A percentile compares a stretch with the other conserved stretches of the same genome.
Conservation (phyloP, 1,284 basidiomycete genomes). For the Cryptococcus neoformans region DNA sequence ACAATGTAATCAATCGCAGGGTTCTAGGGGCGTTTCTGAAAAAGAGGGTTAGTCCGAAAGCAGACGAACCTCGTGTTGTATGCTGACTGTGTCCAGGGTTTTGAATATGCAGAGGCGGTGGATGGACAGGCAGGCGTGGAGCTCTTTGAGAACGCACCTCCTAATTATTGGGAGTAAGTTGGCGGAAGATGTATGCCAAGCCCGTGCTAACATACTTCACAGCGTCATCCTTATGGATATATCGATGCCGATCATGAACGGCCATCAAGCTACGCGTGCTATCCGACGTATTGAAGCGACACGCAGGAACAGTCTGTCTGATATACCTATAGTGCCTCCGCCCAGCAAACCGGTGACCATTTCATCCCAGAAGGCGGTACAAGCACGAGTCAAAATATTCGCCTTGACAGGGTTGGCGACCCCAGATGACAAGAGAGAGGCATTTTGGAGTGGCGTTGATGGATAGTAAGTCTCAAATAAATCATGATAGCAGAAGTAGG, state of each 20-base stretch:
- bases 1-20: constrained; percentile 60
- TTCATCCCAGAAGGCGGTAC: constrained; percentile 25
- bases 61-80: not conserved
- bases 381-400: constrained; percentile 61
- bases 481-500: not conserved
- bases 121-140: constrained; percentile 82
- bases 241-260: constrained; percentile 90
- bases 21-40: constrained; percentile 72
- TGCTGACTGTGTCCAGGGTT: constrained; percentile 56
- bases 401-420: constrained; percentile 92
- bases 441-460: constrained; percentile 89
- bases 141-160: constrained; percentile 67
- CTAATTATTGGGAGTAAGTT: constrained; percentile 59
- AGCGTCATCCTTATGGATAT: constrained; percentile 84
- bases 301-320: constrained; percentile 37
- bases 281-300: constrained; percentile 74
- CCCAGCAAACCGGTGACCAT: constrained; percentile 13
- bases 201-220: not conserved
- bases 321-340: constrained; percentile 23
- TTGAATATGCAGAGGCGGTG: constrained; percentile 71
- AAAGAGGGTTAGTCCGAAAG: constrained; percentile 58
- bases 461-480: constrained; percentile 67
- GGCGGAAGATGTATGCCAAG: not conserved
- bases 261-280: constrained; percentile 74
- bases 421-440: constrained; percentile 83